Evolutionary conservation across 2,329 filamentous ascomycete genomes (phyloP), one percentile per base, ranked within the genome.

Genomic region (Colletotrichum lupini): DNA sequence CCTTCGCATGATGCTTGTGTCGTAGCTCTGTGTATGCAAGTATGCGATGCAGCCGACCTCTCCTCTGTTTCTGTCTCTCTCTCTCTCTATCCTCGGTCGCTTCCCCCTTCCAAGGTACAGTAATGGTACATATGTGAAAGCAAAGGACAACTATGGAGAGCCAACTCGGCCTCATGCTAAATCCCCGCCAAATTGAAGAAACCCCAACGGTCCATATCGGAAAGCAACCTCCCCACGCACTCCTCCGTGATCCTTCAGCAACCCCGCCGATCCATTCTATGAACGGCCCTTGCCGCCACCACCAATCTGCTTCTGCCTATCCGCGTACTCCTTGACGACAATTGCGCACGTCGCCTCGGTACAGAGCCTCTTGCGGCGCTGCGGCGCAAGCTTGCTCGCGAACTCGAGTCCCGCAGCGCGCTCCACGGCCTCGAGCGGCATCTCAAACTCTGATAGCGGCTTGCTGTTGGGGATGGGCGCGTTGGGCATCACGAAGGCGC

Each of bases 401-500:
- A 99, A 99, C 81, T 98, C 95, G 78, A 99, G 85, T 5, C 97
- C 97, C 76, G 93, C 95, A 2, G 97, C 96, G 75, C 95, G 89
- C 89, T 99, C 97, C 46, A 99, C 92, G 11, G 92, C 93, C 87
- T 98, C 96, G 49, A 99, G 81, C 0, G 97, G 96, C 30, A 98
- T 97, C 87, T 98, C 96, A 79, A 99, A 99, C 80, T 98, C 95
- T 64, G 90, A 87, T 77, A 99, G 87, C 62, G 94, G 94, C 86
- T 97, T 98, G 74, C 91, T 88, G 83, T 98, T 99, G 49, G 93
- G 87, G 77, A 99, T 99, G 22, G 85, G 88, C 2, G 95, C 95
- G 82, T 99, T 99, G 19, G 97, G 97, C 78, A 99, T 87, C 66
- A 99, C 96, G 80, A 99, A 99, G 8, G 97, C 97, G 58, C 94